phyloP scores from a whole-genome alignment of 345 rosid species.

The Lumnitzera racemosa region DNA sequence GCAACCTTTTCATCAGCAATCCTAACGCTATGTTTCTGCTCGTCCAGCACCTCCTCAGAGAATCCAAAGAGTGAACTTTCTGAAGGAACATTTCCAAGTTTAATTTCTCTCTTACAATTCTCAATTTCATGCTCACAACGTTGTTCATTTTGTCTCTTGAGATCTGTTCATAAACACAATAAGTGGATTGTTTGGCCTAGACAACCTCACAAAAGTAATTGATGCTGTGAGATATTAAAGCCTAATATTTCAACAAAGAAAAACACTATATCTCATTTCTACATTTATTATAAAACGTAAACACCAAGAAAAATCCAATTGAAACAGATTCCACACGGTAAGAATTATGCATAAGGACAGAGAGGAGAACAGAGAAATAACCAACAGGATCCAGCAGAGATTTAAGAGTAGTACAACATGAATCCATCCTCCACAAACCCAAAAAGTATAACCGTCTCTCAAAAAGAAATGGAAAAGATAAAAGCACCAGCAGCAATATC shows the following conservation, averaged over 20 bases:
- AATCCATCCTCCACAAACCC: too few relatives aligned
- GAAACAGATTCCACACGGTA: too few relatives aligned
- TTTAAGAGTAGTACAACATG: too few relatives aligned
- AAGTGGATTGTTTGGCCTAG: conserved; percentile 1
- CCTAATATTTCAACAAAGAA: neutral
- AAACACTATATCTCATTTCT: neutral
- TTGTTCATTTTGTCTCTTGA: conserved; percentile 76
- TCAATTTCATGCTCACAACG: conserved; percentile 87
- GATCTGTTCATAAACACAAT: conserved; percentile 31
- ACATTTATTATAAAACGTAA: neutral
- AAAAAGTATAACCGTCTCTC: too few relatives aligned
- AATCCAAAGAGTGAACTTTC: conserved; percentile 48
- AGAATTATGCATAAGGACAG: too few relatives aligned
- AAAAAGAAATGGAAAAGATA: too few relatives aligned
- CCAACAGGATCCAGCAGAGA: too few relatives aligned
- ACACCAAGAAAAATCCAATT: too few relatives aligned
- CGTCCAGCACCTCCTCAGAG: conserved; percentile 87
- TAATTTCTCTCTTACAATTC: conserved; percentile 52
- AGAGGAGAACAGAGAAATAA: too few relatives aligned
- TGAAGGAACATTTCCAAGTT: conserved; percentile 48
- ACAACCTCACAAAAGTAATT: neutral
- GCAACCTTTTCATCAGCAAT: conserved; percentile 96
- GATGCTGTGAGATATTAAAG: conserved; percentile 1
- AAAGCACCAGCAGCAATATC: too few relatives aligned
- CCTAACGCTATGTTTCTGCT: conserved; percentile 87